Evolutionary conservation across 306 rosid genomes (phyloP), one percentile per base, ranked within the genome.

Genomic region (Ormosia emarginata): DNA sequence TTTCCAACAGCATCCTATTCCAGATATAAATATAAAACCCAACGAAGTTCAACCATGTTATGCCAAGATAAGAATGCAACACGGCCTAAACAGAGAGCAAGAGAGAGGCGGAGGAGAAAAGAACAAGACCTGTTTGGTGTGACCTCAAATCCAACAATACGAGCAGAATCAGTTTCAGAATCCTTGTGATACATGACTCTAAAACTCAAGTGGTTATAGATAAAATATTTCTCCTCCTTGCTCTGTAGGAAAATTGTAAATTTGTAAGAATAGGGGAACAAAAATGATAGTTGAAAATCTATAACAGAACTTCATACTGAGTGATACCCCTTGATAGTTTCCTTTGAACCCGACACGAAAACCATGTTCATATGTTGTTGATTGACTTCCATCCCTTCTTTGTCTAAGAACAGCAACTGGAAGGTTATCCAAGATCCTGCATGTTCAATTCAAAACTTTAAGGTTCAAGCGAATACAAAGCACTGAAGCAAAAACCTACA

Each of bases 101-200:
- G 49, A 74, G 30, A 5, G 33, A 73, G 63, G 11, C 14, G 9
- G 55, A 50, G 29, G 32, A 46, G 57, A 44, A 55, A 62, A 78
- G 80, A 58, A 79, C 18, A 46, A 73, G 79, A 93, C 99, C 99
- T 96, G 91, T 90, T 91, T 79, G 99, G 94, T 24, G 98, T 90
- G 69, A 96, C 98, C 86, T 96, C 99, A 88, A 96, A 96, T 78
- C 99, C 99, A 74, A 96, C 99, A 74, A 96, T 92, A 76, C 98
- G 95, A 83, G 99, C 94, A 81, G 87, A 67, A 82, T 94, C 98
- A 2, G 98, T 90, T 79, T 92, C 99, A 10, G 91, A 88, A 77
- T 96, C 99, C 87, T 89, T 91, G 91, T 96, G 99, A 87, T 83
- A 96, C 98, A 90, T 96, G 78, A 96, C 97, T 84, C 99, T 89